Conservation (phyloP, 768 basidiomycete genomes). For the Cyclocybe cylindracea region DNA sequence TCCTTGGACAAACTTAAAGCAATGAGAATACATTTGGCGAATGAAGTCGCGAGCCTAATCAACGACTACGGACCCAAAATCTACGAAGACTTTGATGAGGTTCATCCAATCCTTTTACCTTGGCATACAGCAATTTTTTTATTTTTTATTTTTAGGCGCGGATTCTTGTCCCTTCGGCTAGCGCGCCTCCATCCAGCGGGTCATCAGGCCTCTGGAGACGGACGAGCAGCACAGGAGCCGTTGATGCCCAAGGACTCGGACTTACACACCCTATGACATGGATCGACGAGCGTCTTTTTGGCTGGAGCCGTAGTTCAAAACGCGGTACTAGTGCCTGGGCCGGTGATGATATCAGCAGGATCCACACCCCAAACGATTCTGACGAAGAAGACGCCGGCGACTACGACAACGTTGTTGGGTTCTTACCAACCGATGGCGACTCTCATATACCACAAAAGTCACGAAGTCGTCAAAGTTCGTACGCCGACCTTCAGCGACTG, state of each 20-base stretch:
- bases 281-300: slow-evolving; percentile 93
- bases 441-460: slow-evolving; percentile 36
- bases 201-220: slow-evolving; percentile 76
- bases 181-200: slow-evolving; percentile 78
- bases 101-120: slow-evolving; percentile 21
- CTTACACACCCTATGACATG: slow-evolving; percentile 93
- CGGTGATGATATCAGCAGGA: slow-evolving; percentile 64
- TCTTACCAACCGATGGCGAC: slow-evolving; percentile 56
- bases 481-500: slow-evolving; percentile 79
- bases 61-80: slow-evolving; percentile 88
- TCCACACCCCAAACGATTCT: slow-evolving; percentile 71
- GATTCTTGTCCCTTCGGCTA: slow-evolving; percentile 81
- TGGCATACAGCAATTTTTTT: background rate
- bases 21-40: slow-evolving; percentile 73
- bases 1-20: slow-evolving; percentile 75
- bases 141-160: slow-evolving; percentile 53
- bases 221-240: slow-evolving; percentile 78
- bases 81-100: slow-evolving; percentile 86
- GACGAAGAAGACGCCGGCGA: slow-evolving; percentile 91
- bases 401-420: slow-evolving; percentile 84
- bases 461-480: slow-evolving; percentile 70
- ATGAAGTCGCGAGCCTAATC: slow-evolving; percentile 81
- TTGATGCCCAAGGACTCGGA: slow-evolving; percentile 84
- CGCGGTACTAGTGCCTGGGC: slow-evolving; percentile 91
- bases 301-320: slow-evolving; percentile 78